Conservation (phyloP, 495 filamentous ascomycete genomes). For the Hyphodiscus hymeniophilus region DNA sequence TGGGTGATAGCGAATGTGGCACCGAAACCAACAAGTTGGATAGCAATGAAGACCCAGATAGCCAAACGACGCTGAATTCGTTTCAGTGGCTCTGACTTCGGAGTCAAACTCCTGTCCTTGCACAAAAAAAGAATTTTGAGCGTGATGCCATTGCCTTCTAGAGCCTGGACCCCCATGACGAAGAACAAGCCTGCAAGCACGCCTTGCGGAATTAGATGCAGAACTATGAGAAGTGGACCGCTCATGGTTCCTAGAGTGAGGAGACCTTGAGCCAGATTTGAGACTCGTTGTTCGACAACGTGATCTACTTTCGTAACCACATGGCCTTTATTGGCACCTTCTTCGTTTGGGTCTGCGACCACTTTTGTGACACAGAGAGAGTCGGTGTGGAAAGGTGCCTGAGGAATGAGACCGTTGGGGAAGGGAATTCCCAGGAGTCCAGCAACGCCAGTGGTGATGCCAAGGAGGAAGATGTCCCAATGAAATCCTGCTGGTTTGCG, state of each 20-base stretch:
- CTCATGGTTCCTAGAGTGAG: constrained; percentile 83
- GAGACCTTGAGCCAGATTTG: constrained; percentile 78
- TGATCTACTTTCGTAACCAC: constrained; percentile 53
- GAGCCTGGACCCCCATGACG: constrained; percentile 83
- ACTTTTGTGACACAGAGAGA: constrained; percentile 68
- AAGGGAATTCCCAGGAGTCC: constrained; percentile 83
- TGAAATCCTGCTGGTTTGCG: constrained; percentile 91
- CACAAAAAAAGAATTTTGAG: constrained; percentile 69
- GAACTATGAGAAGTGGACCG: constrained; percentile 70
- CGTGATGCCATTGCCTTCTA: constrained; percentile 75
- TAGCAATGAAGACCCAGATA: constrained; percentile 66
- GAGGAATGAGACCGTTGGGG: constrained; percentile 87
- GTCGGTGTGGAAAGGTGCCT: constrained; percentile 89
- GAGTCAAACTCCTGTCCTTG: constrained; percentile 57
- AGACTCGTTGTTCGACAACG: constrained; percentile 87
- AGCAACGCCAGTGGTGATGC: constrained; percentile 75
- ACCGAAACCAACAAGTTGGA: constrained; percentile 75
- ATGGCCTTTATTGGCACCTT: constrained; percentile 52
- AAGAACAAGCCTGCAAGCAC: constrained; percentile 91
- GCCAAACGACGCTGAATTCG: constrained; percentile 48
- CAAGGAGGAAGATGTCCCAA: constrained; percentile 91
- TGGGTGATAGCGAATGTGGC: constrained; percentile 93
- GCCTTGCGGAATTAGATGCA: constrained; percentile 80
- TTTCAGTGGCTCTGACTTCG: constrained; percentile 57
- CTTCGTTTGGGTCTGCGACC: constrained; percentile 44